These are phyloP conservation scores for Toxicodendron radicans DNA, from an alignment of 345 rosid genomes.

Conservation along the genomic window DNA sequence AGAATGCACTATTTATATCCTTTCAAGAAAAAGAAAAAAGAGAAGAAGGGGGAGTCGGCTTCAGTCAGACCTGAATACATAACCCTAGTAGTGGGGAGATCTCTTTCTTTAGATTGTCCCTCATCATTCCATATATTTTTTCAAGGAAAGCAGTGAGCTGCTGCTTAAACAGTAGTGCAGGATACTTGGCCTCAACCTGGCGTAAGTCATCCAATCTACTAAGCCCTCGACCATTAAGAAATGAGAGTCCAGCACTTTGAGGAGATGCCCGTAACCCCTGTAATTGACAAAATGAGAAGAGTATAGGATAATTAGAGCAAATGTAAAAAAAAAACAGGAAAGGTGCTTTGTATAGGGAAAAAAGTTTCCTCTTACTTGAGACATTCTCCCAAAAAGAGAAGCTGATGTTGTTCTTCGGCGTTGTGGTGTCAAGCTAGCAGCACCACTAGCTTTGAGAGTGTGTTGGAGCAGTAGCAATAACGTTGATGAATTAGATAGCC, in stretches of 20 bases:
- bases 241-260: conserved; percentile 84
- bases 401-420: conserved; percentile 87
- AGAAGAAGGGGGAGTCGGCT: not conserved
- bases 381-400: conserved; percentile 97
- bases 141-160: conserved; percentile 99
- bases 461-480: conserved; percentile 86
- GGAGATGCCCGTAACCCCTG: conserved; percentile 90
- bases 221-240: conserved; percentile 69
- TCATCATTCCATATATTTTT: conserved; percentile 98
- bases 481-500: conserved; percentile 95
- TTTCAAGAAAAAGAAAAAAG: too few relatives aligned
- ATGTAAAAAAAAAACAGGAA: conserved; percentile 8
- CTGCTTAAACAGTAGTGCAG: conserved; percentile 94
- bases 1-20: conserved; percentile 3
- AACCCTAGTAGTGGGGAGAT: conserved; percentile 92
- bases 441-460: conserved; percentile 95
- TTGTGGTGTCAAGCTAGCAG: conserved; percentile 97
- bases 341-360: not conserved
- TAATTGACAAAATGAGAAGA: conserved; percentile 26
- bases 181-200: conserved; percentile 98
- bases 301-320: conserved; percentile 18
- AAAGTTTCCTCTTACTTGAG: conserved; percentile 62
- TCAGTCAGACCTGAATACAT: conserved; percentile 83
- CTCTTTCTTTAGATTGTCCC: conserved; percentile 96
- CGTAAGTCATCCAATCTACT: conserved; percentile 80